Evolutionary conservation across 139 green algal genomes (phyloP), one percentile per base, ranked within the genome.

Genomic region (Auxenochlorella pyrenoidosa): DNA sequence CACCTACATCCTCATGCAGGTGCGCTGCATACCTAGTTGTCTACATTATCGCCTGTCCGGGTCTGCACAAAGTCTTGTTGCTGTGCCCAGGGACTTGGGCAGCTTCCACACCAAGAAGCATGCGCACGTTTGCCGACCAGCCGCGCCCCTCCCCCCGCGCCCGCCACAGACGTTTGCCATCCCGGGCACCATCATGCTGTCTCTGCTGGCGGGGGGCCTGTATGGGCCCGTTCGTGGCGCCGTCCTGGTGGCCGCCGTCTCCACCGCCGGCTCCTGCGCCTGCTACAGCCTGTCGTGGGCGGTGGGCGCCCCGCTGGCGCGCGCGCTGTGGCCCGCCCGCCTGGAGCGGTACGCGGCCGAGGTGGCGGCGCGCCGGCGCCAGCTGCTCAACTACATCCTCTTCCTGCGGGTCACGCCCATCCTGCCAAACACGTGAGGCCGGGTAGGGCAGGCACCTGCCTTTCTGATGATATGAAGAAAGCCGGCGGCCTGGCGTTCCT

Each of bases 331-430:
- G 88, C 94, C 91, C 1, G 84, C 94, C 28, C 70, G 79, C 43
- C 81, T 95, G 32, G 75, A 84, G 1, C 41, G 44, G 1, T 96
- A 92, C 81, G 72, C 36, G 0, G 59, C 51, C 3, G 92, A 98
- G 87, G 93, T 98, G 36, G 44, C 79, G 8, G 85, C 81, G 43
- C 88, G 91, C 15, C 86, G 87, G 2, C 21, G 83, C 21, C 65
- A 94, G 43, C 83, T 98, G 43, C 85, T 98, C 58, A 93, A 86
- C 83, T 98, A 97, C 91, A 93, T 98, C 36, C 72, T 98, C 8
- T 95, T 97, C 78, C 91, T 98, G 54, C 89, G 95, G 2, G 90
- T 96, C 68, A 96, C 92, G 10, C 95, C 95, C 44, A 72, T 98
- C 30, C 75, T 97, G 75, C 95, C 95, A 2, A 96, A 97, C 85